Percentiles rank a stretch among this genome's conserved stretches.
Conservation (phyloP, 2,329 filamentous ascomycete species). For the Akanthomyces muscarius region DNA sequence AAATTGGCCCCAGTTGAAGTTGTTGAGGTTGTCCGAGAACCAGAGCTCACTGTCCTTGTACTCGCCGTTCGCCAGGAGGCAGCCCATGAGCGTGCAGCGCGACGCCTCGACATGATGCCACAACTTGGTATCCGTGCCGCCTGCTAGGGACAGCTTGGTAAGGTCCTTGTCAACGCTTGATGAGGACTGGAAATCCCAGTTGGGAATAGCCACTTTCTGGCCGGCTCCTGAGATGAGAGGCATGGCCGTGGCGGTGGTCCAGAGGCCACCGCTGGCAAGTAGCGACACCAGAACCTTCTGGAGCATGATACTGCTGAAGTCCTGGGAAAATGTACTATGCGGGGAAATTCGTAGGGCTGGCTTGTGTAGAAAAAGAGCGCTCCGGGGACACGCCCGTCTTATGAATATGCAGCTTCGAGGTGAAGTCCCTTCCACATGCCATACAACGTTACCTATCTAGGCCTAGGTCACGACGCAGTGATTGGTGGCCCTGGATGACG, state of each 20-base stretch:
- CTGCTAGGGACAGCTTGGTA: constrained; percentile 38
- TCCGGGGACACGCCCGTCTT: neutral
- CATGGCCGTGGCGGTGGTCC: constrained; percentile 6
- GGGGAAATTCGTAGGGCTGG: neutral
- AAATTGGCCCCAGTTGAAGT: constrained; percentile 46
- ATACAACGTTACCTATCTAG: constrained; percentile 14
- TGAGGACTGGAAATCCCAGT: constrained; percentile 49
- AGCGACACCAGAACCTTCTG: neutral
- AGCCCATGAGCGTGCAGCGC: constrained; percentile 53
- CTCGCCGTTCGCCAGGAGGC: constrained; percentile 48
- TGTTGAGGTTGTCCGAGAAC: constrained; percentile 45
- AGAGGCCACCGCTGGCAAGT: constrained; percentile 16
- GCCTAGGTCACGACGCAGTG: neutral
- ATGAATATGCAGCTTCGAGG: neutral
- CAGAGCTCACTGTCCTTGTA: constrained; percentile 53
- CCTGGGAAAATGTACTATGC: neutral
- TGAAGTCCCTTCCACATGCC: neutral
- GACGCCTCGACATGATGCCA: constrained; percentile 48
- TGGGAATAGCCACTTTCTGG: constrained; percentile 33
- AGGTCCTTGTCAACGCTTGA: constrained; percentile 34
- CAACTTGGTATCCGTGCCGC: constrained; percentile 40
- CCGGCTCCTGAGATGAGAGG: constrained; percentile 26
- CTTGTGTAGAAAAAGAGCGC: neutral
- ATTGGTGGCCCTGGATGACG: neutral
- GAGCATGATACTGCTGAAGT: neutral